Percentiles rank a stretch among this genome's conserved stretches.
Evolutionary conservation across 768 basidiomycete species (phyloP).

Genomic region (Leucosporidium yakuticum): DNA sequence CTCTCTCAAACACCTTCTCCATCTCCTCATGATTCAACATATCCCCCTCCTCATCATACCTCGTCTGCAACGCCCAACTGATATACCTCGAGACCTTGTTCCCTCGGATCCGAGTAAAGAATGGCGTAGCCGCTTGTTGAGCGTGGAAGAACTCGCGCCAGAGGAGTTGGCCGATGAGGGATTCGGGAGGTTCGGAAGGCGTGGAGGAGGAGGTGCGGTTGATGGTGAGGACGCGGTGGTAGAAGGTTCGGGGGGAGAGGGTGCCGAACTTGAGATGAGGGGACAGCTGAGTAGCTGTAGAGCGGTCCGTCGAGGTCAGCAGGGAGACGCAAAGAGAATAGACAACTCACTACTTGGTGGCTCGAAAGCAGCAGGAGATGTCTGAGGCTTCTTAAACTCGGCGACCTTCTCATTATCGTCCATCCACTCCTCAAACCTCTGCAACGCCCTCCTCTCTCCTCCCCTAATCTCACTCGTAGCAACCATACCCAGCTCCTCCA

Average conservation of each 20-base stretch:
- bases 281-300: slow-evolving; percentile 39
- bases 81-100: slow-evolving; percentile 43
- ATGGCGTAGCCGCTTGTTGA: slow-evolving; percentile 41
- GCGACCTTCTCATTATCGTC: slow-evolving; percentile 38
- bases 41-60: slow-evolving; percentile 41
- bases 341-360: slow-evolving; percentile 34
- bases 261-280: slow-evolving; percentile 46
- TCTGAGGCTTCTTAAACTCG: slow-evolving; percentile 45
- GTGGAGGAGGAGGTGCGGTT: slow-evolving; percentile 33
- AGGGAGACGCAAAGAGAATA: too few species aligned
- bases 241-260: slow-evolving; percentile 43
- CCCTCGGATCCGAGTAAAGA: slow-evolving; percentile 44
- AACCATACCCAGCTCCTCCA: slow-evolving; percentile 41
- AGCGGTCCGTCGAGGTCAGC: background rate
- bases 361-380: slow-evolving; percentile 43
- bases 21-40: slow-evolving; percentile 40
- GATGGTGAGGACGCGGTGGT: slow-evolving; percentile 42
- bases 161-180: slow-evolving; percentile 43
- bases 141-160: slow-evolving; percentile 43
- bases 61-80: slow-evolving; percentile 44
- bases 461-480: slow-evolving; percentile 41
- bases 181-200: slow-evolving; percentile 35
- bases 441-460: slow-evolving; percentile 41
- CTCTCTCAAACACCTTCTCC: slow-evolving; percentile 39
- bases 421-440: slow-evolving; percentile 38